phyloP scores from a whole-genome alignment of 331 rosid genomes.

The Dryas integrifolia region DNA sequence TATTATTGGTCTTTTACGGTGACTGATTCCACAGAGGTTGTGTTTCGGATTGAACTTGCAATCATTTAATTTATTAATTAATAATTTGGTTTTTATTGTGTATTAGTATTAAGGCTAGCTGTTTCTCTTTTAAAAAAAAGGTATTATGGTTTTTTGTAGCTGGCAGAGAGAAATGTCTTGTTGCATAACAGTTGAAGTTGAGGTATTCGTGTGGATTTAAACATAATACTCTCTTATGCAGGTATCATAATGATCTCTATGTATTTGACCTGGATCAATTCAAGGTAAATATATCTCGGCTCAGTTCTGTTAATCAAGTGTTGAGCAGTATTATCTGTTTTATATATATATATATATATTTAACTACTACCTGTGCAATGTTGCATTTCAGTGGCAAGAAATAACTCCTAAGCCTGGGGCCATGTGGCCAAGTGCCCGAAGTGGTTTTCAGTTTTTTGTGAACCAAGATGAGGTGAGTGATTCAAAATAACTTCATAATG shows the following conservation, averaged over 20 bases:
- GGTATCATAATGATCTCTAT: constrained; percentile 82
- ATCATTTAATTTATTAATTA: not conserved
- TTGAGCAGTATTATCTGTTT: constrained; percentile 12
- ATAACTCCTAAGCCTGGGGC: constrained; percentile 91
- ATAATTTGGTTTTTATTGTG: not conserved
- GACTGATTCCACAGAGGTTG: not conserved
- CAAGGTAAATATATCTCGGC: constrained; percentile 53
- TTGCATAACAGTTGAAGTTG: not conserved
- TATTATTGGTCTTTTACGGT: not conserved
- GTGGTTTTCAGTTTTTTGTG: constrained; percentile 92
- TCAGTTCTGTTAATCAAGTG: constrained; percentile 6
- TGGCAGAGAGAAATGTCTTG: not conserved
- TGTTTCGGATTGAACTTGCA: not conserved
- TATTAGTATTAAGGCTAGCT: not conserved
- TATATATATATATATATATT: not conserved
- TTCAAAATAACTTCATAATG: constrained; percentile 10
- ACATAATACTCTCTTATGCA: constrained; percentile 35
- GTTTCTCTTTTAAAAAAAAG: no score
- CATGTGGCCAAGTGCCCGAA: constrained; percentile 94
- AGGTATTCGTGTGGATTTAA: not conserved
- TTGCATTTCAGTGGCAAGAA: constrained; percentile 86
- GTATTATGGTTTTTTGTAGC: no score
- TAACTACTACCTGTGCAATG: constrained; percentile 26
- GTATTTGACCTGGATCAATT: constrained; percentile 92
- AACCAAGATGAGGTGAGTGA: constrained; percentile 83